Base-by-base conservation (phyloP, 257 asterid genomes). In the Primulina huaijiensis region DNA sequence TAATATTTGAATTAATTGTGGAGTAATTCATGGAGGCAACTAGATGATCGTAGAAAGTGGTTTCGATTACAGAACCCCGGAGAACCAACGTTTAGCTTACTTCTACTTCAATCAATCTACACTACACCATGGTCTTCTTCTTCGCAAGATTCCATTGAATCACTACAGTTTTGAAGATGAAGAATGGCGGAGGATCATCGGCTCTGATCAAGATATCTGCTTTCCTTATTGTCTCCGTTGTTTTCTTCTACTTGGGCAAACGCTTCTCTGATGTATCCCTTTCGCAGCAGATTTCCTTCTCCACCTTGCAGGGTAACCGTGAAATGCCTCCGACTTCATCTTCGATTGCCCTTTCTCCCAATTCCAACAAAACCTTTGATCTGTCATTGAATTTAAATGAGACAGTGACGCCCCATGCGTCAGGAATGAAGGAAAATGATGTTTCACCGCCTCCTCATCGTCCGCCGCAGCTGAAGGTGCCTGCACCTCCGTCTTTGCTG, bases 401-500 rank as follows among this genome's bases (percentile, higher is more conserved):
- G 7, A 50, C 20, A 0, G 56, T 16, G 56, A 16, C 56, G 56
- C 56, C 56, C 2, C 20, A 5, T 50, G 56, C 56, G 4, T 50
- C 20, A 14, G 19, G 19, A 16, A 16, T 14, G 8, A 50, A 16
- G 20, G 21, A 50, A 50, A 16, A 16, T 50, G 56, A 8, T 17
- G 5, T 50, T 50, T 16, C 56, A 5, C 7, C 56, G 56, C 20
- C 56, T 2, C 7, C 56, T 19, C 20, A 7, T 14, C 56, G 2
- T 14, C 72, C 12, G 19, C 55, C 72, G 12, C 75, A 19, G 53
- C 53, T 43, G 53, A 43, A 43, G 29, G 46, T 67, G 8, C 73
- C 74, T 5, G 65, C 70, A 29, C 60, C 79, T 2, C 64, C 75
- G 21, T 65, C 38, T 67, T 12, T 12, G 20, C 60, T 37, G 76